Conservation (phyloP, 2,329 filamentous ascomycete species). For the Fusarium sp. region DNA sequence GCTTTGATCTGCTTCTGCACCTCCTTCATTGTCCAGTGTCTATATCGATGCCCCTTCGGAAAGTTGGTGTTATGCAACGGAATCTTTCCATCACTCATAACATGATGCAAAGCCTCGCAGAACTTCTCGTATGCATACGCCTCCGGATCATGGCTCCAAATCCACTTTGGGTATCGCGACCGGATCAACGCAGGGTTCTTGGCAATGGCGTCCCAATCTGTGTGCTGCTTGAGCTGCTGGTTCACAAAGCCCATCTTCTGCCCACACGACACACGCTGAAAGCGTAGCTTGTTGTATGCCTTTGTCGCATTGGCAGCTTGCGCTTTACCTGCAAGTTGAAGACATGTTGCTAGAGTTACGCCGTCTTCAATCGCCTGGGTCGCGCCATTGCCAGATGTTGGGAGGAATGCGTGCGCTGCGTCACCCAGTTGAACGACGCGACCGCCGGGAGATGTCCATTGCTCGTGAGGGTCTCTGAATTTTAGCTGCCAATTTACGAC, state of each 20-base stretch:
- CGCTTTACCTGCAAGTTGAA: conserved; percentile 10
- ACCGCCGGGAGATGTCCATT: conserved; percentile 34
- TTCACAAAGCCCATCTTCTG: conserved; percentile 36
- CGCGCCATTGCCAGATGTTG: conserved; percentile 33
- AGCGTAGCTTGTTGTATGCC: conserved; percentile 26
- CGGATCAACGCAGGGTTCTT: conserved; percentile 29
- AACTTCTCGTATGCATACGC: conserved; percentile 37
- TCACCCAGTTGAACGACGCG: conserved; percentile 32
- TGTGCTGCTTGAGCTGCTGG: conserved; percentile 36
- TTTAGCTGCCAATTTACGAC: conserved; percentile 39
- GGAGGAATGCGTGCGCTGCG: conserved; percentile 29
- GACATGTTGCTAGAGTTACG: conserved; percentile 28
- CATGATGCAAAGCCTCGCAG: conserved; percentile 31
- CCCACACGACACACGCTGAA: conserved; percentile 14
- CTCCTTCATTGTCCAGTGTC: conserved; percentile 37
- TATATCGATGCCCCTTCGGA: conserved; percentile 30
- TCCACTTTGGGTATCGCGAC: conserved; percentile 31
- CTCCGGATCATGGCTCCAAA: conserved; percentile 36
- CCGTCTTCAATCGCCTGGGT: conserved; percentile 34
- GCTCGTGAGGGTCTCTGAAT: conserved; percentile 34
- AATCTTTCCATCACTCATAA: conserved; percentile 21
- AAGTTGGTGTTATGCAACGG: conserved; percentile 32
- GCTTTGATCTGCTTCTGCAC: conserved; percentile 31
- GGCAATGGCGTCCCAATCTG: conserved; percentile 32
- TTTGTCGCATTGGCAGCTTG: conserved; percentile 30